A percentile compares a stretch with the other conserved stretches of the same genome.
phyloP scores from a whole-genome alignment of 768 basidiomycete genomes.

The Amanita muscaria region DNA sequence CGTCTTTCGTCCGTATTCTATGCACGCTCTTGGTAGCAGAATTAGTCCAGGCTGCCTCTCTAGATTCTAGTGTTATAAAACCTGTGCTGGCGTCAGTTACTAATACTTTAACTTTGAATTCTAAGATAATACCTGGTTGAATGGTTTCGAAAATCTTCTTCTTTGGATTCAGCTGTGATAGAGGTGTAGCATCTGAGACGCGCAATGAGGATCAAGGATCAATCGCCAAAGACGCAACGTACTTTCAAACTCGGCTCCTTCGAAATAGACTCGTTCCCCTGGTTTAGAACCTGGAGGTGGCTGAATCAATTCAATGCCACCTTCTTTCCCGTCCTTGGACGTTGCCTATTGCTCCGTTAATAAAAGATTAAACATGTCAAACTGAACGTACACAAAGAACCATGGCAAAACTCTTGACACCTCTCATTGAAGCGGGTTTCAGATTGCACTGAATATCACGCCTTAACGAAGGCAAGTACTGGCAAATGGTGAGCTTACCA shows the following conservation, averaged over 20 bases:
- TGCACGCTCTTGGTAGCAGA: constrained; percentile 71
- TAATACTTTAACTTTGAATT: not conserved
- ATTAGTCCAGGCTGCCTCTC: constrained; percentile 91
- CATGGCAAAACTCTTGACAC: constrained; percentile 98
- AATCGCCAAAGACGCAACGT: constrained; percentile 14
- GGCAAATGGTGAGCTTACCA: constrained; percentile 40
- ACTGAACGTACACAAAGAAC: constrained; percentile 66
- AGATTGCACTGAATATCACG: constrained; percentile 61
- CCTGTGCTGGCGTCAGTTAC: constrained; percentile 30
- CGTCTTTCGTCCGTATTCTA: constrained; percentile 78
- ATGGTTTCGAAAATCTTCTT: constrained; percentile 99
- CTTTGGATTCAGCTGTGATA: constrained; percentile 91
- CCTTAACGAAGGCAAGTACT: not conserved
- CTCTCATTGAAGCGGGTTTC: constrained; percentile 95
- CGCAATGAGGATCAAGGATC: constrained; percentile 3
- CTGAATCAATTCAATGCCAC: constrained; percentile 83
- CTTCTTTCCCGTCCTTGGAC: constrained; percentile 83
- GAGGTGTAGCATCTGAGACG: constrained; percentile 46
- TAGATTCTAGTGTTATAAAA: constrained; percentile 81
- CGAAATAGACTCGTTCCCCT: constrained; percentile 93
- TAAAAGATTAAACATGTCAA: constrained; percentile 2
- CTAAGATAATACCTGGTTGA: constrained; percentile 58
- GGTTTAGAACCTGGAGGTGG: constrained; percentile 82
- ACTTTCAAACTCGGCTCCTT: constrained; percentile 84
- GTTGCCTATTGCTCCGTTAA: constrained; percentile 50